Percentiles rank a stretch among this genome's conserved stretches.
phyloP scores from a whole-genome alignment of 2,329 filamentous ascomycete genomes.

The Rhinocladiella similis region DNA sequence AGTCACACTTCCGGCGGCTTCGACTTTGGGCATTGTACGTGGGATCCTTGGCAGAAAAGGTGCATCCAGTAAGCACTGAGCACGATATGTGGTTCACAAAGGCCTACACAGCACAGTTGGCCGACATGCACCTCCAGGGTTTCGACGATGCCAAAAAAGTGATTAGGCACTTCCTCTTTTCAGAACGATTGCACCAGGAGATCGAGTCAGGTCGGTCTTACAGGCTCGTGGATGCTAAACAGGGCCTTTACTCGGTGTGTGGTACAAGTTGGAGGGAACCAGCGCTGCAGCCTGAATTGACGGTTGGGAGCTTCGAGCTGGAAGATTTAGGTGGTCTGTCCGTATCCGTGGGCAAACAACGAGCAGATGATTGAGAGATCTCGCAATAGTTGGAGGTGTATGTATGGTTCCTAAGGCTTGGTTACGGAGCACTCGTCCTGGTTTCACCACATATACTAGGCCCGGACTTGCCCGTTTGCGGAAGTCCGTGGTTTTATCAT shows the following conservation, averaged over 20 bases:
- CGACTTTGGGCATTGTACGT: slow-evolving; percentile 27
- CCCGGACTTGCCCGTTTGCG: neutral
- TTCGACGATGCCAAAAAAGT: slow-evolving; percentile 25
- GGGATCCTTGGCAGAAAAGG: slow-evolving; percentile 24
- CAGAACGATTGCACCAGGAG: slow-evolving; percentile 23
- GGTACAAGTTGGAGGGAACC: slow-evolving; percentile 29
- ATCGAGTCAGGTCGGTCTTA: slow-evolving; percentile 16
- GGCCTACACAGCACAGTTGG: slow-evolving; percentile 7
- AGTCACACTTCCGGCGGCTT: slow-evolving; percentile 10
- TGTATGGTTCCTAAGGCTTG: too few relatives aligned
- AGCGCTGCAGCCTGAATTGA: slow-evolving; percentile 9
- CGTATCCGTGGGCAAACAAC: slow-evolving; percentile 13
- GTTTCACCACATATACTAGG: neutral
- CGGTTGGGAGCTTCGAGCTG: slow-evolving; percentile 1
- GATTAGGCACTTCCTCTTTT: slow-evolving; percentile 24
- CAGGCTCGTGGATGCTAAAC: slow-evolving; percentile 19
- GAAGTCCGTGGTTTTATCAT: neutral
- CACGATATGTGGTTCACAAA: slow-evolving; percentile 20
- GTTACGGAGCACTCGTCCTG: neutral
- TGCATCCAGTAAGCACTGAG: slow-evolving; percentile 15
- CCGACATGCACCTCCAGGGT: slow-evolving; percentile 7
- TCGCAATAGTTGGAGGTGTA: neutral
- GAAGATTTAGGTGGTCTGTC: slow-evolving; percentile 1
- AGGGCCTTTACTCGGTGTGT: slow-evolving; percentile 25
- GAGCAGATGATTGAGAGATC: slow-evolving; percentile 6